Conservation (phyloP, 2,329 filamentous ascomycete genomes). For the Elsinoe fawcettii region DNA sequence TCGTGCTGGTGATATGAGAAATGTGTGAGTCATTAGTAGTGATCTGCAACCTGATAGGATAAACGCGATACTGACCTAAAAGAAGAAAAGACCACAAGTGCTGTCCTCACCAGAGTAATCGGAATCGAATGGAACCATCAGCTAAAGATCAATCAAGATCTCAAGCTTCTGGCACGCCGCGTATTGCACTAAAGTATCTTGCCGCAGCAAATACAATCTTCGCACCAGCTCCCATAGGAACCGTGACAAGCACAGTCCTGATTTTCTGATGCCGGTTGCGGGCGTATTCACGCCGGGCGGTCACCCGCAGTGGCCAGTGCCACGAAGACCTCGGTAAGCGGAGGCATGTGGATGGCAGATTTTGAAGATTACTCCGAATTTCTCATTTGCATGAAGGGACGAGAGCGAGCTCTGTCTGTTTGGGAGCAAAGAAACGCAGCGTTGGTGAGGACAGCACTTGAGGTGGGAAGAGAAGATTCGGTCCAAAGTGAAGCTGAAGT, state of each 20-base stretch:
- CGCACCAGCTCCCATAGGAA: conserved; percentile 85
- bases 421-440: conserved; percentile 95
- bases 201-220: conserved; percentile 68
- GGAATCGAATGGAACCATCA: conserved; percentile 74
- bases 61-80: conserved; percentile 25
- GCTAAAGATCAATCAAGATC: conserved; percentile 33
- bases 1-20: not conserved
- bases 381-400: conserved; percentile 69
- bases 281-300: conserved; percentile 75
- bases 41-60: not conserved
- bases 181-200: conserved; percentile 92
- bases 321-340: conserved; percentile 17
- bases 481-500: conserved; percentile 15
- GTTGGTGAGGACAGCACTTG: conserved; percentile 80
- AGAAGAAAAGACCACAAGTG: conserved; percentile 52
- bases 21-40: not conserved
- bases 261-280: conserved; percentile 92
- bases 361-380: conserved; percentile 97
- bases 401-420: conserved; percentile 42
- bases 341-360: conserved; percentile 36
- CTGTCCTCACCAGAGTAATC: conserved; percentile 81
- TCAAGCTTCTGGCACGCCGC: conserved; percentile 57
- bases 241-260: conserved; percentile 43
- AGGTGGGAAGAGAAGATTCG: conserved; percentile 33
- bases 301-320: conserved; percentile 62